Percentiles rank a stretch among this genome's conserved stretches.
phyloP scores from a whole-genome alignment of 2,329 filamentous ascomycete genomes.

The Cadophora sp. region DNA sequence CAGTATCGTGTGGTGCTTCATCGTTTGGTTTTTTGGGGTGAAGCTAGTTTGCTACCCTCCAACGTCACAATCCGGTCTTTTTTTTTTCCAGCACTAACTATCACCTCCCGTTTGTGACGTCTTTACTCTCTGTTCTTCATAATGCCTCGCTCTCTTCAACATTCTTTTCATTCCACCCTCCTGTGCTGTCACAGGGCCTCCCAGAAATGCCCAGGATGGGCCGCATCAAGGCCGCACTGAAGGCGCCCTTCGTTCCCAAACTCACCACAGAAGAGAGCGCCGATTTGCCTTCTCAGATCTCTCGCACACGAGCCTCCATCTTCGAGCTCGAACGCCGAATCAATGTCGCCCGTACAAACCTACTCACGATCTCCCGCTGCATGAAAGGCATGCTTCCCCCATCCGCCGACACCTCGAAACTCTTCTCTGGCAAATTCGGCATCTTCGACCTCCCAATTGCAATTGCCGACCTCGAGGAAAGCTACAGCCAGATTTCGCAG shows the following conservation, averaged over 20 bases:
- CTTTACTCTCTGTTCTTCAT: not conserved
- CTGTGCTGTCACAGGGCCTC: not conserved
- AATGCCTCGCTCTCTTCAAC: not conserved
- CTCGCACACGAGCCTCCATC: not conserved
- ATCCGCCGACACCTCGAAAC: not conserved
- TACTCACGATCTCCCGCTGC: slow-evolving; percentile 2
- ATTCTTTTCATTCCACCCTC: not conserved
- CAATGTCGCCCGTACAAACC: not conserved
- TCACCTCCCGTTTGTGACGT: not conserved
- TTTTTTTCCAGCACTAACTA: slow-evolving; percentile 1
- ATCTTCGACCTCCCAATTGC: slow-evolving; percentile 1
- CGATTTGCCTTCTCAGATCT: not conserved
- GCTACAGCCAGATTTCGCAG: not conserved
- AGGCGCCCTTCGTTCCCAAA: not conserved
- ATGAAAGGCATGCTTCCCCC: not conserved
- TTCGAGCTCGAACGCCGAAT: slow-evolving; percentile 9
- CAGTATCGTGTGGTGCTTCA: slow-evolving; percentile 3
- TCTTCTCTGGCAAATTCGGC: not conserved
- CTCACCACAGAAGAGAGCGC: not conserved
- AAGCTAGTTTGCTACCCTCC: not conserved
- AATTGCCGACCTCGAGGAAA: not conserved
- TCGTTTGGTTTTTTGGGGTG: not conserved
- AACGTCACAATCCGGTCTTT: not conserved
- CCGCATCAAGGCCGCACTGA: not conserved
- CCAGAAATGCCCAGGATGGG: not conserved